Evolutionary conservation across 2,329 filamentous ascomycete species (phyloP).

Genomic region (Acarospora socialis): DNA sequence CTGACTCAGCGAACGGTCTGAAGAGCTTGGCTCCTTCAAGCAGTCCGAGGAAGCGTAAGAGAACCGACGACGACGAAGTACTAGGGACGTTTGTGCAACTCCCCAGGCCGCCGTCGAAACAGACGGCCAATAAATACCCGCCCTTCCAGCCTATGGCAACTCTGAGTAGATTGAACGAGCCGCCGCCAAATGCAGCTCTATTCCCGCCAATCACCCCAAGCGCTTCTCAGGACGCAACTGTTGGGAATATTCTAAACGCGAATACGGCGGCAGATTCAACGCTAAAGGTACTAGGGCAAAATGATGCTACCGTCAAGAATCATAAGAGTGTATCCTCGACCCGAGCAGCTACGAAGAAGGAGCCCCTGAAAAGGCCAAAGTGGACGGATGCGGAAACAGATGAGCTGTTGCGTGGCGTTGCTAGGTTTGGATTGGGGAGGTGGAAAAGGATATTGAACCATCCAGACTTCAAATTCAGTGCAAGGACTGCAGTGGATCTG

Average conservation of each 20-base stretch:
- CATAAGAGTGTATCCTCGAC: background rate
- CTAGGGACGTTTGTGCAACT: slow-evolving; percentile 32
- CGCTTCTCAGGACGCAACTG: slow-evolving; percentile 7
- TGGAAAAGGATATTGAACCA: slow-evolving; percentile 50
- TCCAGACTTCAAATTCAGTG: slow-evolving; percentile 41
- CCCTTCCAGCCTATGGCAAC: slow-evolving; percentile 33
- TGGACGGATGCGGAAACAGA: slow-evolving; percentile 51
- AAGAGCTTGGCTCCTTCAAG: slow-evolving; percentile 18
- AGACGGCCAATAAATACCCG: slow-evolving; percentile 27
- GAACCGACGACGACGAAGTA: slow-evolving; percentile 28
- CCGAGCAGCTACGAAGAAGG: slow-evolving; percentile 2
- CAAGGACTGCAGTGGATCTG: slow-evolving; percentile 45
- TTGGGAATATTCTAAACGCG: background rate
- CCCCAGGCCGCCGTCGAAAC: slow-evolving; percentile 33
- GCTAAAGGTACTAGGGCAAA: no score
- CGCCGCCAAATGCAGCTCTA: slow-evolving; percentile 45
- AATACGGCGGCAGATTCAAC: slow-evolving; percentile 1
- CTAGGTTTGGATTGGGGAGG: slow-evolving; percentile 46
- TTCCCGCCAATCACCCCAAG: slow-evolving; percentile 47
- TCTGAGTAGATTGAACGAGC: slow-evolving; percentile 48
- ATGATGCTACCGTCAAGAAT: no score
- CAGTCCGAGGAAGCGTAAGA: slow-evolving; percentile 28
- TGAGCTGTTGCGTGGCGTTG: slow-evolving; percentile 43
- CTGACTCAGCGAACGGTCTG: slow-evolving; percentile 10
- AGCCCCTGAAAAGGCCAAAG: slow-evolving; percentile 26